Evolutionary conservation across 768 basidiomycete species (phyloP).

Genomic region (Pleurotus sapidus): DNA sequence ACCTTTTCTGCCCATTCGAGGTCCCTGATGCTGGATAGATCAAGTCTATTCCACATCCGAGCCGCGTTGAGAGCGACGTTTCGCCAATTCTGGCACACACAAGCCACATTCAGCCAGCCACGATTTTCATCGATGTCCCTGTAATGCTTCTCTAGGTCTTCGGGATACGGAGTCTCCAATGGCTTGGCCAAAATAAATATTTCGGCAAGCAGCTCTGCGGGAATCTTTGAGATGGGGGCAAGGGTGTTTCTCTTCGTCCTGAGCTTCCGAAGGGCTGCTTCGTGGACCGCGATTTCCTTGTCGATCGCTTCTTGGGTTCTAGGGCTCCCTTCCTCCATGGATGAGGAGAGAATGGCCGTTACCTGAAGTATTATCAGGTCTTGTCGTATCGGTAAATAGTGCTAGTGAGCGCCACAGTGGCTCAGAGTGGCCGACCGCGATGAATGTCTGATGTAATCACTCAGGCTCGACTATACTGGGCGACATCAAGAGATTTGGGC

Average conservation of each 20-base stretch:
- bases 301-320: background rate
- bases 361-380: no score
- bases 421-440: no score
- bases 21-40: background rate
- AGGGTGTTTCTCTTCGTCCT: background rate
- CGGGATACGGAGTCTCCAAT: background rate
- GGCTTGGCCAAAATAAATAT: background rate
- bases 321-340: no score
- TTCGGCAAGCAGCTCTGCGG: background rate
- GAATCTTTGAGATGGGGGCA: background rate
- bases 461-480: no score
- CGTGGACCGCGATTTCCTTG: background rate
- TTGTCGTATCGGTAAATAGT: no score
- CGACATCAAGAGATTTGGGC: no score
- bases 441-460: no score
- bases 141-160: background rate
- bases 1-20: background rate
- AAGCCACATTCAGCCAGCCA: background rate
- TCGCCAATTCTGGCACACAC: background rate
- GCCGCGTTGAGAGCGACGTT: background rate
- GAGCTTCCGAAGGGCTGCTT: background rate
- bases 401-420: no score
- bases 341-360: no score
- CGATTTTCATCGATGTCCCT: background rate
- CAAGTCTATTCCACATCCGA: background rate